Evolutionary conservation across 495 filamentous ascomycete genomes (phyloP), one percentile per base, ranked within the genome.

Genomic region (Tuber microsphaerosporum): DNA sequence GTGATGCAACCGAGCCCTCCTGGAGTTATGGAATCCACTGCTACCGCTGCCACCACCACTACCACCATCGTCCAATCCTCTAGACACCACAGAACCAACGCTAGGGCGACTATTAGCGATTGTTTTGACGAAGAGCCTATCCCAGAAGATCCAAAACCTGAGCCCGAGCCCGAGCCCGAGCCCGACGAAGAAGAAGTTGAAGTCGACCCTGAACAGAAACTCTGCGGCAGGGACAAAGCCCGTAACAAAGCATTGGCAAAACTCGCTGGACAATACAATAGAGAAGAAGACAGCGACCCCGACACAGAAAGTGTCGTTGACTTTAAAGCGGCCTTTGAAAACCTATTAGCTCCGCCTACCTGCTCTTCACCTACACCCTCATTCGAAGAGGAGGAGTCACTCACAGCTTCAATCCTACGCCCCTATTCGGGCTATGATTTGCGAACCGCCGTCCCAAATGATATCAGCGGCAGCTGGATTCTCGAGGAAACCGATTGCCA

Each of bases 171-270:
- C 10, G 46, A 71, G 39, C 14, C 41, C 10, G 14, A 41, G 2
- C 39, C 16, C 6, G 4, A 75, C n/a, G n/a, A n/a, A 34, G 71
- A 19, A 19, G 22, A 46, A 45, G 42, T 70, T 22, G 10, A 14
- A 14, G 46, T 8, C 19, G 12, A 70, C 37, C 12, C 45, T 12
- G 12, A 61, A 19, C n/a, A n/a, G 41, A 65, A 48, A 20, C 65
- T 75, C 34, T 31, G 12, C 5, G 61, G 48, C 19, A 77, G 75
- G 14, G 16, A 39, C 2, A 69, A 48, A 16, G 71, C 75, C 44
- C 51, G 71, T 14, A 68, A 51, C 34, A 74, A 51, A 69, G 41
- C 75, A 17, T 20, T 77, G 42, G 77, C 75, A 14, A 77, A 78
- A 22, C 75, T 78, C 19, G 48, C 68, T 7, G 75, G 77, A 26